These are phyloP conservation scores for Aureobasidium sp. DNA, from an alignment of 2,329 filamentous ascomycete genomes.

Conservation along the genomic window DNA sequence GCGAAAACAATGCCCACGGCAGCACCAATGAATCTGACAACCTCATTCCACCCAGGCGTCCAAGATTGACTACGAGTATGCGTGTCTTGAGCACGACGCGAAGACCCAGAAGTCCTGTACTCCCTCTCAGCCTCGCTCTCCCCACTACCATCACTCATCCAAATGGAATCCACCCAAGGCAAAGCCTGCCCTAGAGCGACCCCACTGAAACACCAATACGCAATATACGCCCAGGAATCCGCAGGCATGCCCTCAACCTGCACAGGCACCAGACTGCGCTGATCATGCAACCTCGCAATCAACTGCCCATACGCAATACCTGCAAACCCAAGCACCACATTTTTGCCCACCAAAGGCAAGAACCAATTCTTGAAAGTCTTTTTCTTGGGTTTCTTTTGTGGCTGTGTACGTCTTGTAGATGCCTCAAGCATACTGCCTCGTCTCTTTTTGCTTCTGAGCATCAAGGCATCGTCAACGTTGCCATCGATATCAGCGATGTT, in stretches of 20 bases:
- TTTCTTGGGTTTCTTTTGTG: neutral
- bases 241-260: slow-evolving; percentile 49
- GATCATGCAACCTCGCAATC: slow-evolving; percentile 69
- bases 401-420: slow-evolving; percentile 1
- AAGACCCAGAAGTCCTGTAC: slow-evolving; percentile 11
- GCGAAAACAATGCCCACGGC: slow-evolving; percentile 68
- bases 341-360: slow-evolving; percentile 34
- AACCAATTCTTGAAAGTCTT: slow-evolving; percentile 21
- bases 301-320: slow-evolving; percentile 80
- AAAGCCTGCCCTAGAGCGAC: slow-evolving; percentile 69
- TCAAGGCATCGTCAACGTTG: slow-evolving; percentile 8
- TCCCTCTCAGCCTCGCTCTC: slow-evolving; percentile 25
- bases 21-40: slow-evolving; percentile 59
- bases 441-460: slow-evolving; percentile 5
- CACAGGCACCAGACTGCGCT: slow-evolving; percentile 57
- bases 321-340: slow-evolving; percentile 60
- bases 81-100: slow-evolving; percentile 6
- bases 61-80: slow-evolving; percentile 16
- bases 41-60: slow-evolving; percentile 63
- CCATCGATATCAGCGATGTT: slow-evolving; percentile 8
- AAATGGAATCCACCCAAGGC: slow-evolving; percentile 74
- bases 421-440: slow-evolving; percentile 13
- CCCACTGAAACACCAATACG: slow-evolving; percentile 74
- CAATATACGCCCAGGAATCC: slow-evolving; percentile 57
- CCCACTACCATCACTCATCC: slow-evolving; percentile 41